Base-by-base conservation (phyloP, 495 filamentous ascomycete species). In the Tetracladium setigerum region DNA sequence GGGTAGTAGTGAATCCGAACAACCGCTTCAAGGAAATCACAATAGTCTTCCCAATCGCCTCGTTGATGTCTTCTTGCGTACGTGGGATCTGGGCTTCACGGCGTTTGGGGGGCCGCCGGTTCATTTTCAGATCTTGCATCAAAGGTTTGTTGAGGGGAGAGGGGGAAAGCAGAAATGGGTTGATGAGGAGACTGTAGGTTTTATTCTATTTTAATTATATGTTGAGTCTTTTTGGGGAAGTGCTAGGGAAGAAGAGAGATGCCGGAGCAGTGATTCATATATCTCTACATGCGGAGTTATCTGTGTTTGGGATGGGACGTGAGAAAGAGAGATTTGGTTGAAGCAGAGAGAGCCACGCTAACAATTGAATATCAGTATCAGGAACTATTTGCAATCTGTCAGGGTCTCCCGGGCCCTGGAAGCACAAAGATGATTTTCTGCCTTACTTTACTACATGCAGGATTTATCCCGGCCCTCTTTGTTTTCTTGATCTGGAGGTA, bases 361-460 rank as follows among this genome's bases (percentile, higher is more conserved):
- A 15, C n/a, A n/a, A 19, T 15, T 46, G 13, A 41, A 30, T 9
- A n/a, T 4, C 17, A 86, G 82, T 94, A 86, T 64, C 83, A 89
- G 64, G 86, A 94, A 56, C 73, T 90, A 13, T 94, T 91, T 61
- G 83, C 83, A 15, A 66, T 94, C 51, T 84, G 77, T 38, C 87
- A 90, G 61, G 79, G 81, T 12, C 74, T 90, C 15, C 79, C 83
- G 0, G 87, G 87, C 0, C 87, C 87, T 0, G 87, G 60, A 1
- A 84, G 79, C 58, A 89, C 86, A 14, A 91, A 91, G 64, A 87
- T 91, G 81, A 57, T 79, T 0, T 90, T 86, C 53, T 85, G 81
- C 52, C 78, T 91, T 24, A 79, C 82, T 24, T 56, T 84, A 33
- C 71, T 89, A 9, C 79, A 79, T 43, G 72, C 70, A 27, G 87